Conservation (phyloP, 352 stramenopile species). For the Pythium rishiriense region DNA sequence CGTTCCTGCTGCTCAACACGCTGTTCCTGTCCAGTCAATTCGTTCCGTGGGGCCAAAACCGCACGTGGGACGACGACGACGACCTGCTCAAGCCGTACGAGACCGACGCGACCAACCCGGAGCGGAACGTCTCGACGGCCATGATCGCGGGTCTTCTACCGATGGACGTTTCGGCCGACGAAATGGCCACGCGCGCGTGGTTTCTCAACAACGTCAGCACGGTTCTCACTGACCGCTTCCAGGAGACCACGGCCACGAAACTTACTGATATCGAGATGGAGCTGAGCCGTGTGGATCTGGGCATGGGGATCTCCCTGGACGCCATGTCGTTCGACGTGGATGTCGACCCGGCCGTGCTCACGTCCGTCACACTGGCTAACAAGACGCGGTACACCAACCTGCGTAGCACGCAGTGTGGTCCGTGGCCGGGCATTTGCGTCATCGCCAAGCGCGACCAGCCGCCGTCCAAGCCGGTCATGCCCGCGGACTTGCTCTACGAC, state of each 20-base stretch:
- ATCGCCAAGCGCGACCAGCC: neutral
- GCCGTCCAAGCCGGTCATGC: neutral
- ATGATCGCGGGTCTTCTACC: slow-evolving; percentile 10
- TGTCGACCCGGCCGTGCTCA: neutral
- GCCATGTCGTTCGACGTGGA: slow-evolving; percentile 13
- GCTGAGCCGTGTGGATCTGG: neutral
- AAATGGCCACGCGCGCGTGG: slow-evolving; percentile 1
- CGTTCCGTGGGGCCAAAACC: neutral
- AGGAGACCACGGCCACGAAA: neutral
- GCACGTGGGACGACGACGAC: neutral
- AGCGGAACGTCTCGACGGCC: neutral
- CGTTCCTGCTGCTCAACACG: neutral
- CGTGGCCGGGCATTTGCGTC: slow-evolving; percentile 5
- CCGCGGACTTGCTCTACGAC: neutral
- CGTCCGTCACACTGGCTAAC: neutral
- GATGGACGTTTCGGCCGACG: neutral
- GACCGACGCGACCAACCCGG: neutral
- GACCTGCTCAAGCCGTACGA: neutral
- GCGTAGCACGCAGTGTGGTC: neutral
- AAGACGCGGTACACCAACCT: neutral
- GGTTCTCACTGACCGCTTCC: slow-evolving; percentile 1
- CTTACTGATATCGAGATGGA: slow-evolving; percentile 3
- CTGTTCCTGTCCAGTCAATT: slow-evolving; percentile 7
- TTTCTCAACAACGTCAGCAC: slow-evolving; percentile 3
- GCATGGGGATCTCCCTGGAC: slow-evolving; percentile 6